Conservation (phyloP, 2,329 filamentous ascomycete genomes). For the Fusarium floridanum region DNA sequence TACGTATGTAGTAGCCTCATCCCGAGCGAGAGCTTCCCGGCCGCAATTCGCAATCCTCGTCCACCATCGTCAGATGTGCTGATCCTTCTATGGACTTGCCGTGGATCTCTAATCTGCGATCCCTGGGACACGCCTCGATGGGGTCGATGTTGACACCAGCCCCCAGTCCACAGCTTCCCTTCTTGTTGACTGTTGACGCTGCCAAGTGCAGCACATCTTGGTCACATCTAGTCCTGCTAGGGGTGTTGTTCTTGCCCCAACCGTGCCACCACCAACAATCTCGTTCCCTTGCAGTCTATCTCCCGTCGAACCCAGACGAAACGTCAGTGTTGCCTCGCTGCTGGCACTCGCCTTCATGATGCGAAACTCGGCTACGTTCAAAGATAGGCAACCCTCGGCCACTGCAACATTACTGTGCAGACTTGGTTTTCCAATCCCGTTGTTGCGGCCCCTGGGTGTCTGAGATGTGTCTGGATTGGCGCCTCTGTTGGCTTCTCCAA, state of each 20-base stretch:
- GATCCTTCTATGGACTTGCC: slow-evolving; percentile 22
- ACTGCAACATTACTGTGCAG: neutral
- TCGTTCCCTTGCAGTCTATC: neutral
- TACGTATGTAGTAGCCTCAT: slow-evolving; percentile 28
- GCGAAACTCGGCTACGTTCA: neutral
- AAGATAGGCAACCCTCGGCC: neutral
- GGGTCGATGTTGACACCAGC: neutral
- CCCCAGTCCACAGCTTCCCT: neutral
- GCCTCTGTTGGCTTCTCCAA: slow-evolving; percentile 1
- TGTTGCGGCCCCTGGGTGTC: neutral
- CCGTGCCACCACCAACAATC: neutral
- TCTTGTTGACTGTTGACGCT: slow-evolving; percentile 2
- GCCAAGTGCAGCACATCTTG: neutral
- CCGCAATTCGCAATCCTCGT: slow-evolving; percentile 21
- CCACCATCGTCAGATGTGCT: slow-evolving; percentile 32
- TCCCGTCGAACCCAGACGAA: neutral
- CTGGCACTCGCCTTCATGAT: neutral
- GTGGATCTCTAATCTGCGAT: slow-evolving; percentile 25
- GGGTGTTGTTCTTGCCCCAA: neutral
- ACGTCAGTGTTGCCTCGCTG: neutral
- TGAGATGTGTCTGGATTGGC: neutral
- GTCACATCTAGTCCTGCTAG: neutral
- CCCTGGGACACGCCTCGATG: slow-evolving; percentile 7
- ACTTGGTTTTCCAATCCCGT: neutral
- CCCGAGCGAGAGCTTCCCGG: slow-evolving; percentile 25